Evolutionary conservation across 1,284 basidiomycete species (phyloP).

Genomic region (Phellopilus nigrolimitatus): DNA sequence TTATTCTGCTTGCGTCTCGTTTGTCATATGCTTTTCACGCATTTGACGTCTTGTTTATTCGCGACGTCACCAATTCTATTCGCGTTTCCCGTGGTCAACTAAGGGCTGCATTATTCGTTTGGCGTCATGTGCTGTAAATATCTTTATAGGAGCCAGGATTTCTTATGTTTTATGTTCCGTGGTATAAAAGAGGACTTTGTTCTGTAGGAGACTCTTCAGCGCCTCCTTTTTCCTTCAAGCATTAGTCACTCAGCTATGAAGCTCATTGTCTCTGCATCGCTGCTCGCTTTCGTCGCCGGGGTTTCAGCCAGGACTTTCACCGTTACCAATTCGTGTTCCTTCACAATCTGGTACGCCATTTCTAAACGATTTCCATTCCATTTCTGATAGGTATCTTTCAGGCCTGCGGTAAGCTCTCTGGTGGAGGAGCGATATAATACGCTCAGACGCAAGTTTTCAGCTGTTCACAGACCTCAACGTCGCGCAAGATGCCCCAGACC

Average conservation of each 20-base stretch:
- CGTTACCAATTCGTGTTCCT: constrained; percentile 24
- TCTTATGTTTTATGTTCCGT: no score
- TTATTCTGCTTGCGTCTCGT: no score
- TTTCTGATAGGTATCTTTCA: constrained; percentile 3
- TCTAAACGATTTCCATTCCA: neutral
- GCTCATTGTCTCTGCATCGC: neutral
- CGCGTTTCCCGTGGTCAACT: no score
- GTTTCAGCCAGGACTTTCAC: constrained; percentile 39
- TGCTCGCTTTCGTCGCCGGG: constrained; percentile 26
- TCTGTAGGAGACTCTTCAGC: neutral
- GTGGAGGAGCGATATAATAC: neutral
- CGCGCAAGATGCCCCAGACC: constrained; percentile 21
- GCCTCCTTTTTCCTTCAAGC: neutral
- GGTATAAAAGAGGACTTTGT: neutral
- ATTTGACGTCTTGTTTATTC: no score
- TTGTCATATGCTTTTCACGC: no score
- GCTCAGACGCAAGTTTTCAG: constrained; percentile 18
- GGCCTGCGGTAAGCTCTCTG: constrained; percentile 21
- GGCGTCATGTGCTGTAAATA: no score
- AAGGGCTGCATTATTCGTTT: no score
- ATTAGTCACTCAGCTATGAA: neutral
- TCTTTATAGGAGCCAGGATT: no score
- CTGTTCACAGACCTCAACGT: constrained; percentile 25
- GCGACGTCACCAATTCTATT: no score
- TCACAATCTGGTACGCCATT: constrained; percentile 31